These are phyloP conservation scores for Saccharomyces mikatae DNA, from an alignment of 805 yeast species.

Conservation along the genomic window DNA sequence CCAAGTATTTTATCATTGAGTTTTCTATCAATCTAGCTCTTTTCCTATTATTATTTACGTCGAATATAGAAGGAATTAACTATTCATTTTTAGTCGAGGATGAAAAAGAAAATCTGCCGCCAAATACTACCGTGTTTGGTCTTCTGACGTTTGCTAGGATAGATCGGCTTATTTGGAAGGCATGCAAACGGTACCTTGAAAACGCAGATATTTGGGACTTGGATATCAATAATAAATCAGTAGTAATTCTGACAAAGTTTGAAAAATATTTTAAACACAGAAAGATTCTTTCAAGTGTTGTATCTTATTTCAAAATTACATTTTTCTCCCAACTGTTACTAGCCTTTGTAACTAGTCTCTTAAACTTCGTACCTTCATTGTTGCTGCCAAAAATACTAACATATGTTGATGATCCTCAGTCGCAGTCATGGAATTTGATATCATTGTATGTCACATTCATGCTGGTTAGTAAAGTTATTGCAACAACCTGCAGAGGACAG, in stretches of 20 bases:
- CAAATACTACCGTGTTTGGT: not conserved
- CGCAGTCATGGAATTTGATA: slow-evolving; percentile 2
- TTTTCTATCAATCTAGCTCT: not conserved
- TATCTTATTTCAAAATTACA: too few species aligned
- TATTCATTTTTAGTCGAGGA: not conserved
- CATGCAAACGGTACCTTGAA: not conserved
- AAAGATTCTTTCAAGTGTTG: not conserved
- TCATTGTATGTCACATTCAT: not conserved
- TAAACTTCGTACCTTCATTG: not conserved
- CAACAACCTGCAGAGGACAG: not conserved
- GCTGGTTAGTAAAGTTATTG: not conserved
- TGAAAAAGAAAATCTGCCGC: not conserved
- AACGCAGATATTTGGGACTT: not conserved
- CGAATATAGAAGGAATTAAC: not conserved
- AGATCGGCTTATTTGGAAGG: not conserved
- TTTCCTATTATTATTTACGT: not conserved
- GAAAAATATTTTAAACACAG: not conserved
- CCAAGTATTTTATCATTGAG: not conserved
- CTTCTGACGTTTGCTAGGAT: not conserved
- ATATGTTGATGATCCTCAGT: not conserved
- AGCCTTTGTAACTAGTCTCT: not conserved
- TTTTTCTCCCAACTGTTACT: not conserved
- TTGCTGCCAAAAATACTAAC: not conserved
- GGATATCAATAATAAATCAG: not conserved
- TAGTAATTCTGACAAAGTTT: too few species aligned